Conservation (phyloP, 2,329 filamentous ascomycete species). For the Alternaria angustiovoidea region DNA sequence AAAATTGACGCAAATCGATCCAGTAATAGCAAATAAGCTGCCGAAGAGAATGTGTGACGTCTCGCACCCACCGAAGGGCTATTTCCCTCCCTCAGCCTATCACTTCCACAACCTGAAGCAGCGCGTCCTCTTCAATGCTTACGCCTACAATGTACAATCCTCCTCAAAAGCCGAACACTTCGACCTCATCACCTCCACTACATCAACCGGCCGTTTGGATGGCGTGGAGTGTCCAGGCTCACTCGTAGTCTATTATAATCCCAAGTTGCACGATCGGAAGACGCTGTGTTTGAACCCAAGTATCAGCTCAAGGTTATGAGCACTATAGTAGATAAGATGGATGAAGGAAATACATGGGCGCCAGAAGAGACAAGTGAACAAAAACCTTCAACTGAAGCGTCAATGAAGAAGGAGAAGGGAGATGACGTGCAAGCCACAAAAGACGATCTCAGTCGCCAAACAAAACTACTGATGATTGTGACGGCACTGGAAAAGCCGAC, state of each 20-base stretch:
- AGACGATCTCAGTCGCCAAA: too few relatives aligned
- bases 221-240: background rate
- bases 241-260: background rate
- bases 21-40: background rate
- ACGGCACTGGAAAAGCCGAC: background rate
- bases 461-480: background rate
- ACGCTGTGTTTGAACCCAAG: background rate
- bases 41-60: background rate
- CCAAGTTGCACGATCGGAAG: background rate
- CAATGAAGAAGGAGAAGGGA: background rate
- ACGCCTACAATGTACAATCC: background rate
- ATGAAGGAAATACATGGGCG: background rate
- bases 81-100: background rate
- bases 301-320: background rate
- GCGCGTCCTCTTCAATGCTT: background rate
- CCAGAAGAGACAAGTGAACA: background rate
- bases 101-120: background rate
- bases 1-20: background rate
- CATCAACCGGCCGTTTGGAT: background rate
- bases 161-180: background rate
- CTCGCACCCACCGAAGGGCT: background rate
- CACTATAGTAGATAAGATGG: background rate
- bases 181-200: background rate
- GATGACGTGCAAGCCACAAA: background rate
- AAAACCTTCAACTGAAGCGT: background rate